Evolutionary conservation across 495 filamentous ascomycete species (phyloP).

Genomic region (Aspergillus diversus): DNA sequence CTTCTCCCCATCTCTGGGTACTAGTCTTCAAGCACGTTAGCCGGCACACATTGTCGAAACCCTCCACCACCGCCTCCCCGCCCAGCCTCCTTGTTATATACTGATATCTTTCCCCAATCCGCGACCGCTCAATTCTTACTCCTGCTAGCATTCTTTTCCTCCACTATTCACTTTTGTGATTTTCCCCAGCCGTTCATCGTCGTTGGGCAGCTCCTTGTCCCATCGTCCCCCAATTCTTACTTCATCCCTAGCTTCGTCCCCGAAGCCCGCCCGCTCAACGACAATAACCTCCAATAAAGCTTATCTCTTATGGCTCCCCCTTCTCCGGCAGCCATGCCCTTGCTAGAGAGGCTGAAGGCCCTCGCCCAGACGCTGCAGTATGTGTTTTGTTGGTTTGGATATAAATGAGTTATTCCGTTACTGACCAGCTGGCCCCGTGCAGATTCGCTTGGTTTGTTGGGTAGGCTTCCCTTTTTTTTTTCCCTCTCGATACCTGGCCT

Average conservation of each 20-base stretch:
- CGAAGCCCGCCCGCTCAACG: slow-evolving; percentile 7
- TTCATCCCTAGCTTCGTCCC: slow-evolving; percentile 10
- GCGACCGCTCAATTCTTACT: slow-evolving; percentile 18
- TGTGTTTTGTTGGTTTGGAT: slow-evolving; percentile 38
- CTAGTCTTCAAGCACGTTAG: background rate
- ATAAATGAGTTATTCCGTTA: slow-evolving; percentile 43
- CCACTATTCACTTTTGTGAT: background rate
- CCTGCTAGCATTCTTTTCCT: slow-evolving; percentile 12
- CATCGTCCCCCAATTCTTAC: slow-evolving; percentile 6
- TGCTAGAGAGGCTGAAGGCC: slow-evolving; percentile 71
- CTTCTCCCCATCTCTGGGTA: background rate
- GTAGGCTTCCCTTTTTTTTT: slow-evolving; percentile 56
- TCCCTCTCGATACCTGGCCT: background rate
- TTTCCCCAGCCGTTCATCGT: slow-evolving; percentile 1
- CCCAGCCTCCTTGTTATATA: slow-evolving; percentile 16
- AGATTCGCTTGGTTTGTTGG: slow-evolving; percentile 87
- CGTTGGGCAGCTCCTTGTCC: background rate
- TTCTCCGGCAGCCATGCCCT: slow-evolving; percentile 68
- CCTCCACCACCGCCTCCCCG: slow-evolving; percentile 18
- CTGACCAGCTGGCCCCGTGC: slow-evolving; percentile 32
- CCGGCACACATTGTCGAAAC: slow-evolving; percentile 11
- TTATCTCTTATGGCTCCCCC: slow-evolving; percentile 72
- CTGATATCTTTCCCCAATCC: slow-evolving; percentile 12
- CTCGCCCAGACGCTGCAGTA: slow-evolving; percentile 90
- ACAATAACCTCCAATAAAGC: background rate